Base-by-base conservation (phyloP, 140 eudicot genomes). In the Ambrosia hybrid region DNA sequence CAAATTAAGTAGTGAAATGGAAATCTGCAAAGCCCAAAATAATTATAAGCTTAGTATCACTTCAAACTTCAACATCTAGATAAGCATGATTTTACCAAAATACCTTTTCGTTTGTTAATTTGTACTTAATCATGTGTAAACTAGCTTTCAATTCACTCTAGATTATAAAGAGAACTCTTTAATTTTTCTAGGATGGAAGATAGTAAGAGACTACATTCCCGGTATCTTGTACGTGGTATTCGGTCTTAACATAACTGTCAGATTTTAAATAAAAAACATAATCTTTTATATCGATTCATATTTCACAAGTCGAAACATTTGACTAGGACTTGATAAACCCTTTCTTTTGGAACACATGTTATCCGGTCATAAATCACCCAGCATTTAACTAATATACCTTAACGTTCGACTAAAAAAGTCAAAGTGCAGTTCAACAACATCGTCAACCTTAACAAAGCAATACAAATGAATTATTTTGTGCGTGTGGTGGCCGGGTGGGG, bases 11-110 rank as follows among this genome's bases (percentile, higher is more conserved):
- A 34, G 15, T 36, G 33, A 48, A 72, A 33, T 3, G 9, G 4
- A 58, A 67, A 57, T 14, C 79, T 73, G 75, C 69, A 67, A 51
- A 55, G 39, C 61, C n/a, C 51, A 37, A 65, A 72, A 52, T 7
- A 57, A 64, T 65, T 36, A 49, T 65, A 39, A 33, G 63, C 51
- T 4, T 4, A 15, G 14, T 62, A 62, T 12, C n/a, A 10, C 17
- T 12, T 26, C 38, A n/a, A 14, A 52, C n/a, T 33, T 21, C 1
- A 21, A 21, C 62, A 37, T 12, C 30, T 38, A 55, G 11, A 52
- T 34, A 37, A 49, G 56, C 45, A 74, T 51, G n/a, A 41, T 14
- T 63, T 64, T 7, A 64, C 69, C 12, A 64, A 38, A 14, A 38
- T 21, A 21, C 30, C 30, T 21, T 21, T 21, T 21, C 30, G 30